A percentile compares a stretch with the other conserved stretches of the same genome.
Evolutionary conservation across 768 basidiomycete species (phyloP).

Genomic region (Obba rivulosa): DNA sequence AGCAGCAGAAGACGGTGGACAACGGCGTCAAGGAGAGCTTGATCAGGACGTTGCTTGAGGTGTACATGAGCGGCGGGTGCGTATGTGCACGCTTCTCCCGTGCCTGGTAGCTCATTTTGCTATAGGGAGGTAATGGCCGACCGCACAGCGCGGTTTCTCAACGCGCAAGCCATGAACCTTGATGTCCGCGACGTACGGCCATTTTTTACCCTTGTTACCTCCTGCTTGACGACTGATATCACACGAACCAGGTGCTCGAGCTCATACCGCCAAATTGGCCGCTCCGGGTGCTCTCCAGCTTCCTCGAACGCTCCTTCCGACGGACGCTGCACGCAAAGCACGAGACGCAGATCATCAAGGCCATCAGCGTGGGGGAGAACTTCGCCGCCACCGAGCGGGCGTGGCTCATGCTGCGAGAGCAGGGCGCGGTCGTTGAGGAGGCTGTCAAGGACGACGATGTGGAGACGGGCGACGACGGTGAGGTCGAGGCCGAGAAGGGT

Average conservation of each 20-base stretch:
- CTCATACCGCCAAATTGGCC: slow-evolving; percentile 75
- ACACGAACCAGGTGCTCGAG: slow-evolving; percentile 46
- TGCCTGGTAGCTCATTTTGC: neutral
- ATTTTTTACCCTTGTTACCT: neutral
- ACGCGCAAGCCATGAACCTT: slow-evolving; percentile 74
- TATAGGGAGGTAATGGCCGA: slow-evolving; percentile 47
- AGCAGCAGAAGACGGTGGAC: slow-evolving; percentile 32
- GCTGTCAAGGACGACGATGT: slow-evolving; percentile 40
- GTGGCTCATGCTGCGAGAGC: slow-evolving; percentile 52
- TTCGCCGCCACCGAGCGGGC: slow-evolving; percentile 59
- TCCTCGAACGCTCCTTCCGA: slow-evolving; percentile 75
- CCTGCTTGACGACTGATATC: neutral
- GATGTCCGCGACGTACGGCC: slow-evolving; percentile 72
- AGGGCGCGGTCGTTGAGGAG: slow-evolving; percentile 67
- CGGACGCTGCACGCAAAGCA: slow-evolving; percentile 64
- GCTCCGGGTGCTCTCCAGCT: slow-evolving; percentile 62
- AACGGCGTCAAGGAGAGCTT: slow-evolving; percentile 50
- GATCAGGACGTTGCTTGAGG: slow-evolving; percentile 67
- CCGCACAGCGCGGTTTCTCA: slow-evolving; percentile 64
- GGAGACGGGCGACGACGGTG: slow-evolving; percentile 15
- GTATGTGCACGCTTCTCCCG: slow-evolving; percentile 22
- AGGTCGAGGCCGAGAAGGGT: slow-evolving; percentile 14
- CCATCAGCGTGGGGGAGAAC: slow-evolving; percentile 75
- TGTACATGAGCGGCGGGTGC: slow-evolving; percentile 77
- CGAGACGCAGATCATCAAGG: slow-evolving; percentile 74